Conservation (phyloP, 805 yeast species). For the Kluyveromyces lactis region DNA sequence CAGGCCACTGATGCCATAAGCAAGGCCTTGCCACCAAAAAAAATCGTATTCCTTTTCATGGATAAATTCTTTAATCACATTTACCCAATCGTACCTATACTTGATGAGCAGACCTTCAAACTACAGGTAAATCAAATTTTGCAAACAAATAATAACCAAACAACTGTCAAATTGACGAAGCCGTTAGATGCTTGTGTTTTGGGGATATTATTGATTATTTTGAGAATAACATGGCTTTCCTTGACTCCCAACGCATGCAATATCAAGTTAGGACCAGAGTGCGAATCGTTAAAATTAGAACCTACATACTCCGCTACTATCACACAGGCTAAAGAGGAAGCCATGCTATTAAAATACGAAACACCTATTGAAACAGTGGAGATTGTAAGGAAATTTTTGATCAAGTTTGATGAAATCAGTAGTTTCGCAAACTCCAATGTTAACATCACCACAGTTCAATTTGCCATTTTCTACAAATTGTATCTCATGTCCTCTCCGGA, state of each 20-base stretch:
- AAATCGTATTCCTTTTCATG: slow-evolving; percentile 46
- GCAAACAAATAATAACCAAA: slow-evolving; percentile 12
- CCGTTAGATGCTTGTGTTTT: slow-evolving; percentile 34
- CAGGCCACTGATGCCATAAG: slow-evolving; percentile 14
- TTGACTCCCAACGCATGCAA: slow-evolving; percentile 37
- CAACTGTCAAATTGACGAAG: slow-evolving; percentile 25
- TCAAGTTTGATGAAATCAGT: slow-evolving; percentile 28
- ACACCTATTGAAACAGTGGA: slow-evolving; percentile 24
- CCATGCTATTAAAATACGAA: slow-evolving; percentile 19
- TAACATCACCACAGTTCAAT: slow-evolving; percentile 41
- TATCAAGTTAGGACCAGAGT: slow-evolving; percentile 21
- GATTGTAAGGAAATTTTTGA: slow-evolving; percentile 22
- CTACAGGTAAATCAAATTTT: slow-evolving; percentile 24
- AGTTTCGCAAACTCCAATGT: slow-evolving; percentile 28
- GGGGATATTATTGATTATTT: slow-evolving; percentile 43
- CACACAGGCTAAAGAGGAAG: slow-evolving; percentile 24
- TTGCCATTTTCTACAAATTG: slow-evolving; percentile 46
- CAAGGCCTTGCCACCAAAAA: slow-evolving; percentile 44
- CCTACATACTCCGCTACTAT: slow-evolving; percentile 15
- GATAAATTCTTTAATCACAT: slow-evolving; percentile 51
- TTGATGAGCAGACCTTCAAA: slow-evolving; percentile 44
- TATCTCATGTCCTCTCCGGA: slow-evolving; percentile 53
- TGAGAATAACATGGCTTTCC: slow-evolving; percentile 50
- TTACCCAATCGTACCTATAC: slow-evolving; percentile 58
- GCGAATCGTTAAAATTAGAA: slow-evolving; percentile 13